Evolutionary conservation across 352 stramenopile genomes (phyloP), one percentile per base, ranked within the genome.

Genomic region (Aphanomyces euteiches): DNA sequence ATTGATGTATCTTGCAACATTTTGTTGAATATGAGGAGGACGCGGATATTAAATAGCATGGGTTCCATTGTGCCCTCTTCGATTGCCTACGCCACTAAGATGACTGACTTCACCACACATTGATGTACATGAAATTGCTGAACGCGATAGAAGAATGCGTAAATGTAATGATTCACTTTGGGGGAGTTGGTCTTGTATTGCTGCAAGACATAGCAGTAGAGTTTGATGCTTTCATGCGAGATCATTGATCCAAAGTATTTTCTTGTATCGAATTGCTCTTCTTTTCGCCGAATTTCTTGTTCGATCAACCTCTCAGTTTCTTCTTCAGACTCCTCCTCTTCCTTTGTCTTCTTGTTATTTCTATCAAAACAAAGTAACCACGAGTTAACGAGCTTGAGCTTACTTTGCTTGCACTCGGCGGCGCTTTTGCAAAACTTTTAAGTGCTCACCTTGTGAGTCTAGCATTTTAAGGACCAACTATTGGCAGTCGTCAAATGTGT

Each of bases 91-190:
- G 7, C 37, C 36, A 50, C 19, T 28, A 19, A n/a, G 43, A 48
- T 59, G 34, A 60, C 39, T 3, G 3, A 60, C n/a, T 4, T 6
- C 12, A 19, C 13, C 38, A 45, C n/a, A 45, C 59, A 3, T 13
- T 15, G 1, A 56, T 85, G 77, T 71, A 95, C 85, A 66, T 85
- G 76, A 68, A 95, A 95, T 66, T 92, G 79, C 48, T 90, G 91
- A 36, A 80, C 83, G 17, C 87, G 87, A 58, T 93, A 93, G 56
- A 96, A 90, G 61, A 93, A 93, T 28, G 86, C 90, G 75, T 93
- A 85, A 28, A 96, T 83, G 81, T 92, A 96, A 72, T 96, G 88
- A 58, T 96, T 96, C 69, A 96, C 83, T 73, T 92, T 92, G 45
- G 80, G 59, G 43, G 64, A 85, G 69, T 96, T 96, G 17, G 84